Evolutionary conservation across 1,284 basidiomycete species (phyloP).

Genomic region (Chalciporus sp.): DNA sequence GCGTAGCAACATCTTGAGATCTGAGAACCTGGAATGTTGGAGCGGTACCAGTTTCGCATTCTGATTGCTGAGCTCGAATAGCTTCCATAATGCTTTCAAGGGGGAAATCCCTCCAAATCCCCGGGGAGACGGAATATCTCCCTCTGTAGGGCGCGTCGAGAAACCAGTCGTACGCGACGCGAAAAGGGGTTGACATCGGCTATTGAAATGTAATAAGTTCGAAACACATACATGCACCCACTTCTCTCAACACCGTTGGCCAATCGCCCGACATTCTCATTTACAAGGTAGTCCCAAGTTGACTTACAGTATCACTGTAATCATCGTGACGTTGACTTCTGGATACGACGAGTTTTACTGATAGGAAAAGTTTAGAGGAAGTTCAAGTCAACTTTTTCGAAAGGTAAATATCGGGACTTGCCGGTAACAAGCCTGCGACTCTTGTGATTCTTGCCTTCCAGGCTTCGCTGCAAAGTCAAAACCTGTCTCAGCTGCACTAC

Average conservation of each 20-base stretch:
- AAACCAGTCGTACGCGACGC: background rate
- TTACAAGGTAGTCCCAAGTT: conserved; percentile 1
- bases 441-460: conserved; percentile 18
- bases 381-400: conserved; percentile 17
- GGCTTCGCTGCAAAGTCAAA: conserved; percentile 22
- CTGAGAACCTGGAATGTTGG: conserved; percentile 16
- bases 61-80: conserved; percentile 4
- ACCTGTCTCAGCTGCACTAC: conserved; percentile 18
- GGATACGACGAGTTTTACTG: conserved; percentile 29
- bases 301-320: conserved; percentile 26
- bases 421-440: conserved; percentile 15
- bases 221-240: background rate
- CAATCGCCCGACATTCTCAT: background rate
- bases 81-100: conserved; percentile 33
- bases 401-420: conserved; percentile 26
- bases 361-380: conserved; percentile 30
- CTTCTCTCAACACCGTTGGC: conserved; percentile 2
- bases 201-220: background rate
- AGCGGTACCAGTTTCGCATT: conserved; percentile 21
- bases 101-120: conserved; percentile 22
- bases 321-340: conserved; percentile 32
- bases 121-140: conserved; percentile 6
- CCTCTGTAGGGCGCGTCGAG: conserved; percentile 4
- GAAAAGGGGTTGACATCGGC: conserved; percentile 1
- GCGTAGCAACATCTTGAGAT: conserved; percentile 21